Conservation (phyloP, 106 monocot genomes). For the Hemerocallis citrina region DNA sequence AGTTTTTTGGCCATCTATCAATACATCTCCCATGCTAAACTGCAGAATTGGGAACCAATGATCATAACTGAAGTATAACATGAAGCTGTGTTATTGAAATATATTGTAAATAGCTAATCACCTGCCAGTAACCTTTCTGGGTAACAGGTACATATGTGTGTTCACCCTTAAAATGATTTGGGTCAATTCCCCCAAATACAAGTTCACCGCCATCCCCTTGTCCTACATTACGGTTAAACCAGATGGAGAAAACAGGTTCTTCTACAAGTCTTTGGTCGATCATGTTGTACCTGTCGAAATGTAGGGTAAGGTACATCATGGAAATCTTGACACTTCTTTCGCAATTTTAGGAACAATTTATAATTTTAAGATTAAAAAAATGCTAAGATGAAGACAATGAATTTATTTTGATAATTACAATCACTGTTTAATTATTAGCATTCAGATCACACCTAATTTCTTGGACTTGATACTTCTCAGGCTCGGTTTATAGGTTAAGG, state of each 20-base stretch:
- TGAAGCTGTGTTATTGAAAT: not conserved
- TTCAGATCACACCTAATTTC: too few relatives aligned
- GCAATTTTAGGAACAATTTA: too few relatives aligned
- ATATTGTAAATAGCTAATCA: slow-evolving; percentile 5
- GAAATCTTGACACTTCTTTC: too few relatives aligned
- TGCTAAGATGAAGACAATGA: too few relatives aligned
- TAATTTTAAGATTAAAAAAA: too few relatives aligned
- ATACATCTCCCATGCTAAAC: slow-evolving; percentile 72
- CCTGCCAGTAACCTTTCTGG: slow-evolving; percentile 75
- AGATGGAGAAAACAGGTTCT: slow-evolving; percentile 63
- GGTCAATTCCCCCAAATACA: slow-evolving; percentile 63
- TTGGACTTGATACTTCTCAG: too few relatives aligned
- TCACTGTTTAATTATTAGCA: too few relatives aligned
- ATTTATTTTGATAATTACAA: too few relatives aligned
- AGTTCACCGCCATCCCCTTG: slow-evolving; percentile 58
- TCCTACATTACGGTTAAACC: slow-evolving; percentile 47
- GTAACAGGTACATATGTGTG: slow-evolving; percentile 55
- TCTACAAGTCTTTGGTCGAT: slow-evolving; percentile 40
- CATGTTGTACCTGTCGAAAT: slow-evolving; percentile 53
- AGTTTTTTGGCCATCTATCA: slow-evolving; percentile 31
- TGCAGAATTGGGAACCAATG: slow-evolving; percentile 10
- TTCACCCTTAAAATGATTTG: slow-evolving; percentile 49
- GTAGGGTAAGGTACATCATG: too few relatives aligned
- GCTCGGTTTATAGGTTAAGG: too few relatives aligned
- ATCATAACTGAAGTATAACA: not conserved